phyloP scores from a whole-genome alignment of 2,329 filamentous ascomycete genomes.

The Aspergillus fijiensis region DNA sequence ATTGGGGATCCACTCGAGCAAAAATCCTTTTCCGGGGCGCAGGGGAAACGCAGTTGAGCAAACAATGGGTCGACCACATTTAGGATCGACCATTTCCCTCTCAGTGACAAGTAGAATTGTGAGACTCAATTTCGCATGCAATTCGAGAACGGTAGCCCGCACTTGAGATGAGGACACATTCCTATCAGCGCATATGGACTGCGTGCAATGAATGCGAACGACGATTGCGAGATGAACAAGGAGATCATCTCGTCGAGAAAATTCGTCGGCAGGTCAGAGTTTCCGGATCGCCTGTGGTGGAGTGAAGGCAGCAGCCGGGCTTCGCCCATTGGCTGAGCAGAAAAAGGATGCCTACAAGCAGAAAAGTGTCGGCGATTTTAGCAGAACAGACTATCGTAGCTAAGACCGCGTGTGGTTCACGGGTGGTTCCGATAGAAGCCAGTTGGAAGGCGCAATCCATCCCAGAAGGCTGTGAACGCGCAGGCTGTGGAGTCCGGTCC shows the following conservation, averaged over 20 bases:
- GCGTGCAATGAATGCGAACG: background rate
- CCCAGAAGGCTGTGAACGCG: background rate
- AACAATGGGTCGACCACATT: background rate
- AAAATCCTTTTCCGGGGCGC: constrained; percentile 6
- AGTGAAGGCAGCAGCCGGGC: background rate
- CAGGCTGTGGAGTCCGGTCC: constrained; percentile 5
- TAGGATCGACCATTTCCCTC: background rate
- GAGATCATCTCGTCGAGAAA: constrained; percentile 4
- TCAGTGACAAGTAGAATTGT: background rate
- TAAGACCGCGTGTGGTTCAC: constrained; percentile 7
- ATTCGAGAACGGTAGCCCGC: background rate
- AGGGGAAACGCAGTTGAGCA: background rate
- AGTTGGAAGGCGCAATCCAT: background rate
- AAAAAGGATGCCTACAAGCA: constrained; percentile 1
- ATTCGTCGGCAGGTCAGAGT: constrained; percentile 7
- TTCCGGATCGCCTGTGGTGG: constrained; percentile 4
- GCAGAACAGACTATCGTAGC: constrained; percentile 3
- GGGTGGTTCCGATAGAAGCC: background rate
- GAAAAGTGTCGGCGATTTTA: background rate
- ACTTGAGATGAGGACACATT: background rate
- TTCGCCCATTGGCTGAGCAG: background rate
- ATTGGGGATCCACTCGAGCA: constrained; percentile 1
- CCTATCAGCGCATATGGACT: background rate
- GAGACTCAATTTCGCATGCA: background rate
- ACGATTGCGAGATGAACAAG: background rate